A percentile compares a stretch with the other conserved stretches of the same genome.
phyloP scores from a whole-genome alignment of 2,329 filamentous ascomycete genomes.

The Cladosporium sp. region DNA sequence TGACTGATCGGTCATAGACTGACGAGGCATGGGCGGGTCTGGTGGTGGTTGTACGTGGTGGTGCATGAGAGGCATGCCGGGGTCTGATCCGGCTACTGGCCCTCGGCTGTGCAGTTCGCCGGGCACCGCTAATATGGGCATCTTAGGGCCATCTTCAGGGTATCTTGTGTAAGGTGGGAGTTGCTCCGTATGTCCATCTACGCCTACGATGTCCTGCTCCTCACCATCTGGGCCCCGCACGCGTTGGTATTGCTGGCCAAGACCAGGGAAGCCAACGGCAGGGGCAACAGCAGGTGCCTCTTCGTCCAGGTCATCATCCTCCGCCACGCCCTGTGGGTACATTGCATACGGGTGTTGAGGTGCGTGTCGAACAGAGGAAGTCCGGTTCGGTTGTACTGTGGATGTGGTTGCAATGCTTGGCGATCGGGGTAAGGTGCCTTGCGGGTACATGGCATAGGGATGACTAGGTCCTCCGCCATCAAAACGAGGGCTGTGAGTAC shows the following conservation, averaged over 20 bases:
- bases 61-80: constrained; percentile 31
- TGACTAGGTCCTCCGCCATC: constrained; percentile 70
- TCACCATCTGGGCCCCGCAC: constrained; percentile 74
- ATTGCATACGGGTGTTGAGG: constrained; percentile 81
- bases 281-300: constrained; percentile 32
- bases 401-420: constrained; percentile 66
- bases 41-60: constrained; percentile 24
- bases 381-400: constrained; percentile 51
- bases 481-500: constrained; percentile 59
- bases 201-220: constrained; percentile 81
- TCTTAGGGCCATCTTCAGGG: constrained; percentile 59
- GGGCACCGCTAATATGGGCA: constrained; percentile 41
- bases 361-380: constrained; percentile 16
- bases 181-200: constrained; percentile 83
- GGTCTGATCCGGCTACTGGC: constrained; percentile 29
- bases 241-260: constrained; percentile 61
- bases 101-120: constrained; percentile 26
- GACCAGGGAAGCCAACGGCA: constrained; percentile 63
- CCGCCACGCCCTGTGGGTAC: constrained; percentile 71
- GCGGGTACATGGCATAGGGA: constrained; percentile 78
- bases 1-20: constrained; percentile 32
- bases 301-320: constrained; percentile 48
- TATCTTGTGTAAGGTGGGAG: constrained; percentile 88
- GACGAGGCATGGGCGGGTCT: constrained; percentile 15
- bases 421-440: constrained; percentile 55